A percentile compares a stretch with the other conserved stretches of the same genome.
Conservation (phyloP, 805 yeast genomes). For the Candida boleticola region DNA sequence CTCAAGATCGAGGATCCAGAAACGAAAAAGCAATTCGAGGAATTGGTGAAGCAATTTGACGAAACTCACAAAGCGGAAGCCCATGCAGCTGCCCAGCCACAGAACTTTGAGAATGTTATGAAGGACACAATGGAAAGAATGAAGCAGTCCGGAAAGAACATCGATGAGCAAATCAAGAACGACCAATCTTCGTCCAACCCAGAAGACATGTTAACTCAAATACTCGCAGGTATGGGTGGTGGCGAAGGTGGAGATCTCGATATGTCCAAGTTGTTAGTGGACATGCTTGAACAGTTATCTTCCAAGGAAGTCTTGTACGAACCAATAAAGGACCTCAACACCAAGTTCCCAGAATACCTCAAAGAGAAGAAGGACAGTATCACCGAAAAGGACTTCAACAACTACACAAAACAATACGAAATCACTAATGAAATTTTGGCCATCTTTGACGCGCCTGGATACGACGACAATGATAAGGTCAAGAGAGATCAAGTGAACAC, state of each 20-base stretch:
- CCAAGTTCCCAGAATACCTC: conserved; percentile 73
- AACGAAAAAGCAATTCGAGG: conserved; percentile 49
- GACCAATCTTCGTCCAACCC: conserved; percentile 40
- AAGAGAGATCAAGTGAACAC: conserved; percentile 51
- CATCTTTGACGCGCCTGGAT: conserved; percentile 64
- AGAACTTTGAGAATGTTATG: conserved; percentile 69
- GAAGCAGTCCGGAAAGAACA: conserved; percentile 69
- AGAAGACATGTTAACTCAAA: conserved; percentile 59
- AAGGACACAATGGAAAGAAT: conserved; percentile 77
- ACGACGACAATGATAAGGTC: conserved; percentile 48
- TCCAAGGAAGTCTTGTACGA: conserved; percentile 84
- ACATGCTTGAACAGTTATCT: conserved; percentile 78
- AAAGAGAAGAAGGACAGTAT: conserved; percentile 47
- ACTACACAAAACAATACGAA: conserved; percentile 60
- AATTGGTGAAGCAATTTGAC: conserved; percentile 44
- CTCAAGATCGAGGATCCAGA: conserved; percentile 52
- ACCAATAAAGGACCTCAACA: conserved; percentile 78
- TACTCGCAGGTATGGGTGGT: conserved; percentile 49
- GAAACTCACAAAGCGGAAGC: conserved; percentile 30
- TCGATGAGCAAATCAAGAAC: conserved; percentile 57
- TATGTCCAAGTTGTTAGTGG: conserved; percentile 60
- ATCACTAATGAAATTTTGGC: conserved; percentile 60
- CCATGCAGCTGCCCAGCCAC: conserved; percentile 26
- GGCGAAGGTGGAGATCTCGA: conserved; percentile 48
- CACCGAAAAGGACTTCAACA: conserved; percentile 44